Base-by-base conservation (phyloP, 2,329 filamentous ascomycete genomes). In the Colletotrichum australisinense region DNA sequence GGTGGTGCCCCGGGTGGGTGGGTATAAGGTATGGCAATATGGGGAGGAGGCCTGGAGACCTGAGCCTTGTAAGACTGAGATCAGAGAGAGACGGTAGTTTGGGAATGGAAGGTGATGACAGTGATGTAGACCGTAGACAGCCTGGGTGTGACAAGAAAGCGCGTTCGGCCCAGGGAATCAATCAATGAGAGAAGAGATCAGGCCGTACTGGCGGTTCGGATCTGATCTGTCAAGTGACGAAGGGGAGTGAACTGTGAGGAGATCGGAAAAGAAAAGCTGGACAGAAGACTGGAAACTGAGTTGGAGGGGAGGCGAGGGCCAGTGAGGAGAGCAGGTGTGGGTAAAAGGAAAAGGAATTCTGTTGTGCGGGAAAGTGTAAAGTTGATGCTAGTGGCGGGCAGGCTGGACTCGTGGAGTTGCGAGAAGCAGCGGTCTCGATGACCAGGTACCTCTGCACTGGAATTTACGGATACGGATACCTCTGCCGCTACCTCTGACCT, bases 361-460 rank as follows among this genome's bases (percentile, higher is more conserved):
- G 62, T 38, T 56, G 71, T 65, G 71, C 56, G 49, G 63, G 56
- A 65, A 70, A 73, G 71, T 63, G 67, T 71, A 73, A 73, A 66
- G 56, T 71, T 66, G 67, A 66, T 69, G 57, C 69, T 72, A 72
- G 56, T 55, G 46, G 24, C 52, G 59, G 63, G 28, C 52, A 66
- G 63, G 28, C 56, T 58, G 56, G 55, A 32, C 24, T 57, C 55
- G 55, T 28, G 28, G 19, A 49, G 35, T 62, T 19, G 58, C 35
- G 28, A 42, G 58, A 30, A 59, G 69, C 66, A 63, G 32, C 26
- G 49, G 65, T 49, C 19, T 49, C 42, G 42, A 49, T 49, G 42
- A 19, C 1, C 19, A 49, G 66, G 57, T 72, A 53, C 57, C 69
- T 72, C 68, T 56, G 30, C n/a, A 56, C 69, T 38, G n/a, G 53